Base-by-base conservation (phyloP, 441 rosid genomes). In the Macaranga tanarius region DNA sequence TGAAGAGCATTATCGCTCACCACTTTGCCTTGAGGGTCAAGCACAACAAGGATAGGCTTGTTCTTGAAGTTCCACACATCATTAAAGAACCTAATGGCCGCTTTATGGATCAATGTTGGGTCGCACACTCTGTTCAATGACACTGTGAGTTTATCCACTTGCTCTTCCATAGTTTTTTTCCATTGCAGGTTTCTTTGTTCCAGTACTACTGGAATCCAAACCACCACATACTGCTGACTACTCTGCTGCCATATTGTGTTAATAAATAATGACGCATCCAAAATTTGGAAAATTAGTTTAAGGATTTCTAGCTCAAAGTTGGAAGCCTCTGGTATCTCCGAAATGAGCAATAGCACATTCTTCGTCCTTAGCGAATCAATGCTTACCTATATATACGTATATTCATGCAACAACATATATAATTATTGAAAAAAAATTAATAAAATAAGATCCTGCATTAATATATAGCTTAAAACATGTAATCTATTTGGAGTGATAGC, bases 191-290 rank as follows among this genome's bases (percentile, higher is more conserved):
- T 72, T 0, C 83, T 45, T 12, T 62, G 84, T 71, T 93, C 96
- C n/a, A 84, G 79, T 38, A 91, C 26, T 38, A 91, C 26, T 19
- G 96, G 97, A 8, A 93, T 71, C 98, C 98, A 93, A 25, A 91
- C 88, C 47, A 93, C 72, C 85, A 88, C 96, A 64, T 86, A 89
- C 12, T 3, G 54, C 13, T 77, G 88, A 79, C 75, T 80, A 44
- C 86, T 86, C 0, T 31, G 19, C 69, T 79, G 84, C 9, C 80
- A 10, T 58, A 74, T 55, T 13, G 31, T 76, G 84, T 47, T 62
- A 63, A 78, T 87, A 76, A 7, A 85, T 79, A 47, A 2, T 47
- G 67, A 63, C 58, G 84, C 91, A 3, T 60, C 80, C 79, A 86
- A 86, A 61, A 90, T 86, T 74, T 86, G 85, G 7, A 34, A 34